Conservation (phyloP, 495 filamentous ascomycete genomes). For the Apiosordaria backusii region DNA sequence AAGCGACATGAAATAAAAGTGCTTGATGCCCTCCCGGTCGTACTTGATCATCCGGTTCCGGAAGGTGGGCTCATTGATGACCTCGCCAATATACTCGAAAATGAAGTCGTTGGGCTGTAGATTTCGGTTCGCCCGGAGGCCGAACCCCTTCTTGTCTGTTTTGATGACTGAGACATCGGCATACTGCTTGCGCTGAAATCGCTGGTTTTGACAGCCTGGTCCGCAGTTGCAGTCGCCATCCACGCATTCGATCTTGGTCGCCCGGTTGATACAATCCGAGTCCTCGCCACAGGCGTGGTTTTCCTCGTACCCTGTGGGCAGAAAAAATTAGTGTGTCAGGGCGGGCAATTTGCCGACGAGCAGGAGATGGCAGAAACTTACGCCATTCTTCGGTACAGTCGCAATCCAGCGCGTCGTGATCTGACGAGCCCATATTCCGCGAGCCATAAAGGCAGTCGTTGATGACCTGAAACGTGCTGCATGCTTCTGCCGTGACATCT, state of each 20-base stretch:
- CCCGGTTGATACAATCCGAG: slow-evolving; percentile 98
- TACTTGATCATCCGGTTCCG: slow-evolving; percentile 86
- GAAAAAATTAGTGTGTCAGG: slow-evolving; percentile 12
- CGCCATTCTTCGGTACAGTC: slow-evolving; percentile 95
- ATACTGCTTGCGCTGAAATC: slow-evolving; percentile 88
- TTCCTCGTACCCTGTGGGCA: slow-evolving; percentile 56
- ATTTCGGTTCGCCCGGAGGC: slow-evolving; percentile 74
- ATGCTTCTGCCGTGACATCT: slow-evolving; percentile 72
- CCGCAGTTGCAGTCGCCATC: slow-evolving; percentile 83
- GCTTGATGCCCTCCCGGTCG: slow-evolving; percentile 91
- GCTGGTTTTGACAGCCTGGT: slow-evolving; percentile 83
- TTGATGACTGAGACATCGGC: slow-evolving; percentile 92
- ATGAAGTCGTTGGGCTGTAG: slow-evolving; percentile 83
- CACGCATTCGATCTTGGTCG: slow-evolving; percentile 95
- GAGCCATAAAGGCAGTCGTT: slow-evolving; percentile 80
- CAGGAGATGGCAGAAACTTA: slow-evolving; percentile 51
- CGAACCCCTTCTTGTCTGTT: slow-evolving; percentile 95
- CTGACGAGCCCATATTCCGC: slow-evolving; percentile 84
- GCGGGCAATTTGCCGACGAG: slow-evolving; percentile 17
- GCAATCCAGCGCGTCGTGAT: slow-evolving; percentile 87
- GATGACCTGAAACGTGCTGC: slow-evolving; percentile 74
- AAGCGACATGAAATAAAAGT: slow-evolving; percentile 99
- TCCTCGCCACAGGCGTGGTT: slow-evolving; percentile 94
- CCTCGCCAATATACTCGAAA: slow-evolving; percentile 97
- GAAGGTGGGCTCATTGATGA: slow-evolving; percentile 89